Evolutionary conservation across 164 flowering plant species (phyloP).

Genomic region (Vitis amurensis): DNA sequence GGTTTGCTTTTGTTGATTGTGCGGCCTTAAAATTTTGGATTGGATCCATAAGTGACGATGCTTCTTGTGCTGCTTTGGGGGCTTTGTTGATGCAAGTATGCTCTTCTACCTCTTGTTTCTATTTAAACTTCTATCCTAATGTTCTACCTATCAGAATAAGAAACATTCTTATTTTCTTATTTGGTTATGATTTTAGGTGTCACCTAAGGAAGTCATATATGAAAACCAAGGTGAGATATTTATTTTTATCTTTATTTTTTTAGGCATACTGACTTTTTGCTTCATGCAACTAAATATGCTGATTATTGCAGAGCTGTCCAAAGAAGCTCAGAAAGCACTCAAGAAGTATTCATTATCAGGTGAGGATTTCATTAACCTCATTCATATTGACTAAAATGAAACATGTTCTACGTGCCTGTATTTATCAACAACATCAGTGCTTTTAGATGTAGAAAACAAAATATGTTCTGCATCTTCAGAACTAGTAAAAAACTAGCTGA

Average conservation of each 20-base stretch:
- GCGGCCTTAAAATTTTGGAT: slow-evolving; percentile 87
- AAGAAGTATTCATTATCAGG: slow-evolving; percentile 76
- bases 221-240: slow-evolving; percentile 59
- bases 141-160: background rate
- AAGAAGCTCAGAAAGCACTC: slow-evolving; percentile 77
- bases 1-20: slow-evolving; percentile 96
- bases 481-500: too few relatives aligned
- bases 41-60: slow-evolving; percentile 88
- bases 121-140: background rate
- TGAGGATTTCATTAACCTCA: slow-evolving; percentile 15
- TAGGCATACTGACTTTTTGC: background rate
- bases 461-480: too few relatives aligned
- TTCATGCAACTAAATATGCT: slow-evolving; percentile 2
- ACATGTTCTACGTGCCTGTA: too few relatives aligned
- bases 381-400: too few relatives aligned
- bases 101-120: slow-evolving; percentile 2
- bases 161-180: slow-evolving; percentile 5
- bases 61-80: slow-evolving; percentile 82
- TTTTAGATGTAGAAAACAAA: too few relatives aligned
- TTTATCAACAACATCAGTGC: too few relatives aligned
- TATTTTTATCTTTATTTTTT: slow-evolving; percentile 4
- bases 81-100: slow-evolving; percentile 92
- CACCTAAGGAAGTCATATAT: slow-evolving; percentile 85
- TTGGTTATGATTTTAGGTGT: slow-evolving; percentile 48
- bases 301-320: slow-evolving; percentile 70